These are phyloP conservation scores for Ustilago lituana DNA, from an alignment of 1,284 basidiomycete genomes.

Conservation along the genomic window DNA sequence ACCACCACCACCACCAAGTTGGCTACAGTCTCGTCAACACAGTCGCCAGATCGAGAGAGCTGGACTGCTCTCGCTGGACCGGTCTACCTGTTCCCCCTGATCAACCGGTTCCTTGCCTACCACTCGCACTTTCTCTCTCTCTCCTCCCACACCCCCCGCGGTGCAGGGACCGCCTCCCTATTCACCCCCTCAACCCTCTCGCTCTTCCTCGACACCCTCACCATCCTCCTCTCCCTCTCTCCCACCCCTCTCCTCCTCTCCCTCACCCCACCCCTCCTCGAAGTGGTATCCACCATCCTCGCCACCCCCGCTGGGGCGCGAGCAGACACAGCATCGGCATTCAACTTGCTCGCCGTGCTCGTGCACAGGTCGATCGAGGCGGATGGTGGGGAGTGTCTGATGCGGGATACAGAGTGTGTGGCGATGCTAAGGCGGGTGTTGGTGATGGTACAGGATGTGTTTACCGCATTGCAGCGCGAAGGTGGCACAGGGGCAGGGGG, in stretches of 20 bases:
- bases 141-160: slow-evolving; percentile 50
- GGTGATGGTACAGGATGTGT: slow-evolving; percentile 1
- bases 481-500: background rate
- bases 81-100: slow-evolving; percentile 77
- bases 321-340: background rate
- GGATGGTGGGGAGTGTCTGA: background rate
- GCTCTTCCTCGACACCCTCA: slow-evolving; percentile 79
- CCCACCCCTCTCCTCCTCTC: background rate
- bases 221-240: slow-evolving; percentile 71
- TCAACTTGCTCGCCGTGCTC: slow-evolving; percentile 8
- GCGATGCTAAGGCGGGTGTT: background rate
- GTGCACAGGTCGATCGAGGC: background rate
- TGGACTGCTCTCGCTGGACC: slow-evolving; percentile 45
- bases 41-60: background rate
- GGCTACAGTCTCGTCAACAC: background rate
- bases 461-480: background rate
- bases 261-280: slow-evolving; percentile 1
- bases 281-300: background rate
- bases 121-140: background rate
- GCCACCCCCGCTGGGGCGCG: background rate
- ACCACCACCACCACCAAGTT: background rate
- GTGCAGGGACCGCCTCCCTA: slow-evolving; percentile 74
- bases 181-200: slow-evolving; percentile 79
- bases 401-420: background rate
- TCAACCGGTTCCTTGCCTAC: slow-evolving; percentile 83